Evolutionary conservation across 148 eudicot species (phyloP), one percentile per base, ranked within the genome.

Genomic region (Salicornia ramosissima): DNA sequence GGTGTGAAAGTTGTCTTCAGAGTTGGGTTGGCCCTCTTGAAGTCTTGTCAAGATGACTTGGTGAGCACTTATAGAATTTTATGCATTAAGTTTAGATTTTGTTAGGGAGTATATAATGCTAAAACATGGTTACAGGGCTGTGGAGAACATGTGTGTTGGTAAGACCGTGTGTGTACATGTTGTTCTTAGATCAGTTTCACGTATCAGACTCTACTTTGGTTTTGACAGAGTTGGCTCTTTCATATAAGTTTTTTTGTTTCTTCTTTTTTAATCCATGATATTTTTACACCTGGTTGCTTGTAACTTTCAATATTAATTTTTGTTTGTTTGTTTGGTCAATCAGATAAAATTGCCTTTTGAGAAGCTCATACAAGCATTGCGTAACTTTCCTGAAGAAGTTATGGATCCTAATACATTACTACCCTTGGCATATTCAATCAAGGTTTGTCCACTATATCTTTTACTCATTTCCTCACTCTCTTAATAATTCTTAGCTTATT

Each of bases 301-400:
- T n/a, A 21, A 39, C 3, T 22, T 24, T 9, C 18, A 7, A 54
- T 18, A 31, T 26, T n/a, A n/a, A n/a, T n/a, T 22, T 0, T 16
- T n/a, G 15, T 45, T 21, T 22, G 58, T 71, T 39, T 15, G 22
- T 65, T 34, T 51, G 75, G 52, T 69, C 51, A 34, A 72, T 77
- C 84, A 95, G 99, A 85, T 87, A 70, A 87, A 83, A 65, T 79
- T 95, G 67, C 99, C 99, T 18, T 95, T 95, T 68, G 97, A 95
- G 84, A 87, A 83, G 77, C 96, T 95, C 75, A 86, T 95, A 70
- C 90, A 83, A 47, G 90, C 90, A 40, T 75, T 95, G 70, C 97
- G 97, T 43, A 91, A 91, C 65, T 95, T 94, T 63, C 97, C 99
- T 34, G 97, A 87, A 54, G 96, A 89, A 82, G 96, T 85, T 45